A percentile compares a stretch with the other conserved stretches of the same genome.
These are phyloP conservation scores for Ustilago crameri DNA, from an alignment of 1,284 basidiomycete genomes.

Conservation along the genomic window DNA sequence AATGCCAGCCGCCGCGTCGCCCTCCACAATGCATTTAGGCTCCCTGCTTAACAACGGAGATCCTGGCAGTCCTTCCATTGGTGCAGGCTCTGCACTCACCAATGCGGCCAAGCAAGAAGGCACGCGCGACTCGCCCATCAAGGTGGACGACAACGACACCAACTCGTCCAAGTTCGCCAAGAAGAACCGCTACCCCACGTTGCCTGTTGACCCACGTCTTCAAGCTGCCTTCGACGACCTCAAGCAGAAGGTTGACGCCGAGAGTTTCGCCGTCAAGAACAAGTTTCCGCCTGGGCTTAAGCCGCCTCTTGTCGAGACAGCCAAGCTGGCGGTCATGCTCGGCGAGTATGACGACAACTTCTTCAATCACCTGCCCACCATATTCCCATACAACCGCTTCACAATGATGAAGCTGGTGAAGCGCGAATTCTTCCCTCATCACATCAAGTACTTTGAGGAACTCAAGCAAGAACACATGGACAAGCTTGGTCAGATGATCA, in stretches of 20 bases:
- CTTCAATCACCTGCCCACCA: conserved; percentile 83
- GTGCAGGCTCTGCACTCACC: conserved; percentile 29
- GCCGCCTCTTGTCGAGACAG: conserved; percentile 77
- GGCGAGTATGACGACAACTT: conserved; percentile 91
- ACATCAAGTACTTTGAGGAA: conserved; percentile 56
- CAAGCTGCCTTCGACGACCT: conserved; percentile 76
- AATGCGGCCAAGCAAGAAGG: conserved; percentile 69
- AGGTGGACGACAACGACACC: conserved; percentile 70
- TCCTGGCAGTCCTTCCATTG: conserved; percentile 21
- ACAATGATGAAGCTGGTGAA: conserved; percentile 69
- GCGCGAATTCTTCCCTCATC: conserved; percentile 63
- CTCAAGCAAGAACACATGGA: conserved; percentile 62
- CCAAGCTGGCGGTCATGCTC: conserved; percentile 80
- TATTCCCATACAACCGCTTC: conserved; percentile 93
- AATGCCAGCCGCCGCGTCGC: conserved; percentile 18
- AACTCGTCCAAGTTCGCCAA: conserved; percentile 70
- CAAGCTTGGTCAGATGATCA: conserved; percentile 46
- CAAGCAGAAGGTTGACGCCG: conserved; percentile 72
- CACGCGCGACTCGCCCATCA: conserved; percentile 74
- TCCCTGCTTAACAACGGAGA: conserved; percentile 45
- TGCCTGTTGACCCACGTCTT: conserved; percentile 75
- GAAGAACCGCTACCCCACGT: conserved; percentile 54
- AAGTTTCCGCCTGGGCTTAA: conserved; percentile 88
- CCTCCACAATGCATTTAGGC: conserved; percentile 43
- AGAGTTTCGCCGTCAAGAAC: conserved; percentile 73